phyloP scores from a whole-genome alignment of 768 basidiomycete genomes.

The Zangia roseola region DNA sequence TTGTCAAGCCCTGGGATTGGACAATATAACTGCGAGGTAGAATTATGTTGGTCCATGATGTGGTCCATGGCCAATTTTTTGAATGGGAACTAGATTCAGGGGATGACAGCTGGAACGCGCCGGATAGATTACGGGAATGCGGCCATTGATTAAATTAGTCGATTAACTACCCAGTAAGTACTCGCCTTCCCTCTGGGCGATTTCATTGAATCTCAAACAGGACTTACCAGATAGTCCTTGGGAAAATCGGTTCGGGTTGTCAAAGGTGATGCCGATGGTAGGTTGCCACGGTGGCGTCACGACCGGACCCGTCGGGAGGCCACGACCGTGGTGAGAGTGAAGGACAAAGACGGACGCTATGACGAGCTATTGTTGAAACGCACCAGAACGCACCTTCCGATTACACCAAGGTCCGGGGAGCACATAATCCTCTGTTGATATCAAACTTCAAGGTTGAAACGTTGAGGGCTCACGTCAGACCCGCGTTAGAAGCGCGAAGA shows the following conservation, averaged over 20 bases:
- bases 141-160: constrained; percentile 11
- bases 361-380: neutral
- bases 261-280: constrained; percentile 1
- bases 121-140: constrained; percentile 8
- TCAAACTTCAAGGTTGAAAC: neutral
- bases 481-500: neutral
- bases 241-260: constrained; percentile 1
- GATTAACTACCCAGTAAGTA: neutral
- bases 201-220: neutral
- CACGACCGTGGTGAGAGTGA: neutral
- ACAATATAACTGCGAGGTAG: neutral
- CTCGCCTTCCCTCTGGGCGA: neutral
- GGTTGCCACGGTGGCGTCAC: neutral
- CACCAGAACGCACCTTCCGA: too few relatives aligned
- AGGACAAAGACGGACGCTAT: neutral
- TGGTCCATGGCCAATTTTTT: neutral
- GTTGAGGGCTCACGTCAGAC: neutral
- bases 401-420: too few relatives aligned
- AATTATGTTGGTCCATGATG: neutral
- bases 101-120: constrained; percentile 2
- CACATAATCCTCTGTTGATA: neutral
- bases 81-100: constrained; percentile 7
- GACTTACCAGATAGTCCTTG: neutral
- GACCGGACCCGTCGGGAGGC: neutral
- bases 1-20: neutral